Evolutionary conservation across 306 rosid genomes (phyloP).

Genomic region (Elaeagnus macrophylla): DNA sequence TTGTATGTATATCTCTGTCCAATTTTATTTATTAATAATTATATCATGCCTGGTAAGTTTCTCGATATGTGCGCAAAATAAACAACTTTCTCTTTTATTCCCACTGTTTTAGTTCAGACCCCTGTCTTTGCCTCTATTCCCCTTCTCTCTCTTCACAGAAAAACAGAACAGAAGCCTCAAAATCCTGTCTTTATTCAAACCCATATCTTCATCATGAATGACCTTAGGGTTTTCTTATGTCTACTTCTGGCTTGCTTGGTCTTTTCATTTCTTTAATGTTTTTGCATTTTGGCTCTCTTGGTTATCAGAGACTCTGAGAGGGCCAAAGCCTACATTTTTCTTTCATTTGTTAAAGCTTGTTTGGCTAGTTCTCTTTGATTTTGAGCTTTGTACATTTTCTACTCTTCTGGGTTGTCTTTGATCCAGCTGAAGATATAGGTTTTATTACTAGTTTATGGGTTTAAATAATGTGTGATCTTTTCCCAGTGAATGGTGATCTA

Average conservation of each 20-base stretch:
- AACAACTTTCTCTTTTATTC: conserved; percentile 20
- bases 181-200: background rate
- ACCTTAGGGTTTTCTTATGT: conserved; percentile 35
- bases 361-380: conserved; percentile 3
- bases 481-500: background rate
- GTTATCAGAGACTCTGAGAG: conserved; percentile 2
- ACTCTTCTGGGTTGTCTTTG: conserved; percentile 9
- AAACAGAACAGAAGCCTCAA: background rate
- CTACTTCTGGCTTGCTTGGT: conserved; percentile 2
- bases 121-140: conserved; percentile 21
- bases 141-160: background rate
- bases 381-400: background rate
- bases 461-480: background rate
- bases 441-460: background rate
- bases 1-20: too few species aligned
- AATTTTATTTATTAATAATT: too few species aligned
- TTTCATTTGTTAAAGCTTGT: conserved; percentile 22
- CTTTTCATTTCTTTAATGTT: conserved; percentile 5
- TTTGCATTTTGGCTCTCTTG: conserved; percentile 23
- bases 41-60: conserved; percentile 21
- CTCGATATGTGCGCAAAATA: conserved; percentile 41
- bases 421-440: conserved; percentile 13
- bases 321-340: background rate
- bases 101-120: conserved; percentile 39
- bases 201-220: conserved; percentile 6